Evolutionary conservation across 768 basidiomycete genomes (phyloP).

Genomic region (Suillus subaureus): DNA sequence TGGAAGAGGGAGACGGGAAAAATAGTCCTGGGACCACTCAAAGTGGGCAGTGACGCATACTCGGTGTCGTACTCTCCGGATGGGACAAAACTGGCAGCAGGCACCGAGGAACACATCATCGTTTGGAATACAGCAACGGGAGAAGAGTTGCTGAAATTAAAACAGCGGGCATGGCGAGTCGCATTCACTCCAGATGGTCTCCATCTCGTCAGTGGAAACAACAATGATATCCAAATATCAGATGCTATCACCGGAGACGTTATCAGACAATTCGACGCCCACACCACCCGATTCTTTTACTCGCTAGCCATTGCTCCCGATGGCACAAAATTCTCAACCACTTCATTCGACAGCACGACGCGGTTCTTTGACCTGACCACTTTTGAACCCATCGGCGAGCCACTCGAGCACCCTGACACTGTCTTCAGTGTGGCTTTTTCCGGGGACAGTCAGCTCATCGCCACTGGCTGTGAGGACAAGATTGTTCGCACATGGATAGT

Average conservation of each 20-base stretch:
- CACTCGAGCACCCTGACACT: neutral
- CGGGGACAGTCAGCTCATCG: neutral
- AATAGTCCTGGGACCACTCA: neutral
- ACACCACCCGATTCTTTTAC: rapidly evolving
- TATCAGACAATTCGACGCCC: neutral
- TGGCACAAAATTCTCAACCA: neutral
- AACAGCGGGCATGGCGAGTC: neutral
- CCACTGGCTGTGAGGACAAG: neutral
- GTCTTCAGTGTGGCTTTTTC: neutral
- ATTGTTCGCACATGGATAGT: neutral
- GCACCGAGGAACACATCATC: slow-evolving; percentile 5
- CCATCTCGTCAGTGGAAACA: neutral
- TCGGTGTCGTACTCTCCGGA: neutral
- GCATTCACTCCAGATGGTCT: neutral
- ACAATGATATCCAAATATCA: neutral
- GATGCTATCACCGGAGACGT: neutral
- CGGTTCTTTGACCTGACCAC: neutral
- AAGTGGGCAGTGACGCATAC: rapidly evolving
- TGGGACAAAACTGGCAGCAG: slow-evolving; percentile 8
- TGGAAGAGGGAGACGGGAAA: slow-evolving; percentile 1
- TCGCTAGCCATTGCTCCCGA: neutral
- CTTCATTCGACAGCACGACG: neutral
- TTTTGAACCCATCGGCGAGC: neutral
- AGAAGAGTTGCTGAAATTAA: neutral
- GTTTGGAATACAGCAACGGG: neutral